phyloP scores from a whole-genome alignment of 495 filamentous ascomycete genomes.

The Podospora pseudopauciseta region DNA sequence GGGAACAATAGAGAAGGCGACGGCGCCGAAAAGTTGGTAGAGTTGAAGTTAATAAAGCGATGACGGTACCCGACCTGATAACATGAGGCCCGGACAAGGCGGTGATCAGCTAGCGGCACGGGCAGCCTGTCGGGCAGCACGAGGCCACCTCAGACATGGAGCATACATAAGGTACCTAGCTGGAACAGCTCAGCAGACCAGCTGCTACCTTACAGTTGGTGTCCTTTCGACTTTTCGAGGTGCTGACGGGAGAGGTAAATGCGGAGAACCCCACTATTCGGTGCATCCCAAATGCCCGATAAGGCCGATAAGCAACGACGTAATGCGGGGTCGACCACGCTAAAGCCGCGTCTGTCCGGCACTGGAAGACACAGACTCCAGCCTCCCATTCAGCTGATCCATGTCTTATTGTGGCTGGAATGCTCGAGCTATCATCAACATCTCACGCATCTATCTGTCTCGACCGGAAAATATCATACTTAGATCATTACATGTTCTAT shows the following conservation, averaged over 20 bases:
- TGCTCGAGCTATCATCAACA: background rate
- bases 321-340: constrained; percentile 8
- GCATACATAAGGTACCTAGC: background rate
- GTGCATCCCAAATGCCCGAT: background rate
- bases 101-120: background rate
- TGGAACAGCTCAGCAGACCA: background rate
- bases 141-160: background rate
- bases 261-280: background rate
- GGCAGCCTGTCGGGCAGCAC: background rate
- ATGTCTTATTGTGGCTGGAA: background rate
- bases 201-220: background rate
- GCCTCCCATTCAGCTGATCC: background rate
- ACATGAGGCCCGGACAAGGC: background rate
- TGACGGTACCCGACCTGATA: background rate
- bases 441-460: background rate
- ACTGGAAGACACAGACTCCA: background rate
- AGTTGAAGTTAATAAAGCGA: background rate
- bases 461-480: background rate
- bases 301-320: constrained; percentile 1
- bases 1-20: background rate
- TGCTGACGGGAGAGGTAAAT: background rate
- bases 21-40: background rate
- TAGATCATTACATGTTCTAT: background rate
- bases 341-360: constrained; percentile 2
- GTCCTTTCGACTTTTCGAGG: background rate